Conservation (phyloP, 2,329 filamentous ascomycete genomes). For the Aurifilum marmelostoma region DNA sequence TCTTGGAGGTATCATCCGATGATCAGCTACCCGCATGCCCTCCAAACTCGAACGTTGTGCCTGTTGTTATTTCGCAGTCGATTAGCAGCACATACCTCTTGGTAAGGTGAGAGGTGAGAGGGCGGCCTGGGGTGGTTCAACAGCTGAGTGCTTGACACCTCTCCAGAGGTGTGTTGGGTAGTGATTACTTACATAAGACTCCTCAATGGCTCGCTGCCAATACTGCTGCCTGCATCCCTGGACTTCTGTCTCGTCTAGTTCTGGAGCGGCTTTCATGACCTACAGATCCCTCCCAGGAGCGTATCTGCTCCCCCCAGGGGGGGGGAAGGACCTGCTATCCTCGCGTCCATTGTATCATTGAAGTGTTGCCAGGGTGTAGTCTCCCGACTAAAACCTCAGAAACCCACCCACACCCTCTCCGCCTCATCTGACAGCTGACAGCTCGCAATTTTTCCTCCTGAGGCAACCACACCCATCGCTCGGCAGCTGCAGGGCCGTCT, state of each 20-base stretch:
- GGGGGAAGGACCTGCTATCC: background rate
- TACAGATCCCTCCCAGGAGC: background rate
- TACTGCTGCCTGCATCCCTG: slow-evolving; percentile 1
- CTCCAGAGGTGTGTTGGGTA: no score
- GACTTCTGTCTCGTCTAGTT: background rate
- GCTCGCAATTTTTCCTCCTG: background rate
- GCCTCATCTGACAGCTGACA: slow-evolving; percentile 17
- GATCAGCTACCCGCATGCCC: background rate
- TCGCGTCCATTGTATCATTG: background rate
- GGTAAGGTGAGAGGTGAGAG: background rate
- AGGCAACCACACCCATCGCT: background rate
- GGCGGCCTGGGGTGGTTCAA: background rate
- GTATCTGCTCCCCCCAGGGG: background rate
- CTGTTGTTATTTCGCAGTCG: background rate
- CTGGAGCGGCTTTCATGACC: background rate
- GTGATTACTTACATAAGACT: no score
- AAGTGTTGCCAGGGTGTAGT: background rate
- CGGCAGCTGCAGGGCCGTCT: slow-evolving; percentile 2
- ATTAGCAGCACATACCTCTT: background rate
- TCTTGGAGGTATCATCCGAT: slow-evolving; percentile 1
- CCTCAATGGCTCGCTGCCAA: background rate
- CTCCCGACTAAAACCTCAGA: background rate
- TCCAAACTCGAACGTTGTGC: slow-evolving; percentile 6
- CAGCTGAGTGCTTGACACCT: slow-evolving; percentile 1
- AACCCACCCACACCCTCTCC: background rate